These are phyloP conservation scores for Citrus mangshanensis DNA, from an alignment of 345 rosid genomes.

Conservation along the genomic window DNA sequence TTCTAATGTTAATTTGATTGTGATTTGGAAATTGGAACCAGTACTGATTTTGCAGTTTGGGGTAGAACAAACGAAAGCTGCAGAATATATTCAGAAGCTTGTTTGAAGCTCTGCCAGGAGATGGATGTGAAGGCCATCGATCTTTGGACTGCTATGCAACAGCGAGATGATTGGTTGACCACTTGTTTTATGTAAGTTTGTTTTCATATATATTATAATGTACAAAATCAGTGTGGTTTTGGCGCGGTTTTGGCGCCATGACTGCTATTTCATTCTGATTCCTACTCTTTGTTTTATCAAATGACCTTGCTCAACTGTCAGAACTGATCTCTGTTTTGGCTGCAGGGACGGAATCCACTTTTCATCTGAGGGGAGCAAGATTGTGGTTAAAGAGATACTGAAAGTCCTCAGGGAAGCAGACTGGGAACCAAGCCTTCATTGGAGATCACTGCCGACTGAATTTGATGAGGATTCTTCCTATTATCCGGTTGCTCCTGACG, in stretches of 20 bases:
- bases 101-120: conserved; percentile 64
- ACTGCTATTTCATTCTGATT: too few relatives aligned
- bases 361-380: conserved; percentile 53
- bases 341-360: conserved; percentile 78
- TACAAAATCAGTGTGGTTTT: background rate
- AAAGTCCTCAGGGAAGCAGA: conserved; percentile 54
- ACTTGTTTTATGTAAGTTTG: conserved; percentile 72
- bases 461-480: conserved; percentile 40
- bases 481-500: conserved; percentile 15
- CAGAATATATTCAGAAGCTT: conserved; percentile 60
- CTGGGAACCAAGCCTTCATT: conserved; percentile 71
- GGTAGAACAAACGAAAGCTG: conserved; percentile 64
- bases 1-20: background rate
- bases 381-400: conserved; percentile 59
- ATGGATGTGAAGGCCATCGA: conserved; percentile 55
- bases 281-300: background rate
- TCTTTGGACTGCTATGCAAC: conserved; percentile 67
- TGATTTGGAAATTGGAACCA: conserved; percentile 5
- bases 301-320: background rate
- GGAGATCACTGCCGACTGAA: conserved; percentile 55
- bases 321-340: background rate
- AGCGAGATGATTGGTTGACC: conserved; percentile 54
- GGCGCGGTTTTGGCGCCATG: too few relatives aligned
- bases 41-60: conserved; percentile 18
- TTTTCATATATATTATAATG: background rate